Percentiles rank a stretch among this genome's conserved stretches.
Evolutionary conservation across 371 early-diverging fungal genomes (phyloP).

Genomic region (Funneliformis caledonium): DNA sequence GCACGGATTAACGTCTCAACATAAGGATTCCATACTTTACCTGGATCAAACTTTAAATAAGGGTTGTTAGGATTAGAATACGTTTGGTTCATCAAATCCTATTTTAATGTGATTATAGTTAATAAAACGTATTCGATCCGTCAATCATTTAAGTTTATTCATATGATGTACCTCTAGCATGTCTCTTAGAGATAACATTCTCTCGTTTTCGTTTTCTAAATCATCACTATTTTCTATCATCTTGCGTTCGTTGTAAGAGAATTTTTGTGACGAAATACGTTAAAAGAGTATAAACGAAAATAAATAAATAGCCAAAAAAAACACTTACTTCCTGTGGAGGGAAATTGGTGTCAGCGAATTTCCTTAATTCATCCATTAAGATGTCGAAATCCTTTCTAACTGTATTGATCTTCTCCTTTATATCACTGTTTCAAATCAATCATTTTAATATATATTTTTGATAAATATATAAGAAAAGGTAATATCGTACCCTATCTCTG

Average conservation of each 20-base stretch:
- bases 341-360: slow-evolving; percentile 28
- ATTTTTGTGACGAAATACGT: background rate
- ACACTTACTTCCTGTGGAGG: background rate
- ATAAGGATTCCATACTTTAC: slow-evolving; percentile 56
- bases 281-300: background rate
- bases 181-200: slow-evolving; percentile 2
- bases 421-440: background rate
- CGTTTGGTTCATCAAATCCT: slow-evolving; percentile 57
- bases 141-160: background rate
- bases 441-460: background rate
- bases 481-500: background rate
- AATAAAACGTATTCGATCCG: background rate
- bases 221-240: background rate
- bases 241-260: background rate
- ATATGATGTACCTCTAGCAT: slow-evolving; percentile 24
- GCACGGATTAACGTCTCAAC: slow-evolving; percentile 55
- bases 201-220: background rate
- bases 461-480: background rate
- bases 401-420: slow-evolving; percentile 36
- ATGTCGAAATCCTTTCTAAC: background rate
- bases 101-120: background rate
- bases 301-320: background rate
- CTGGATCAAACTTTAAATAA: slow-evolving; percentile 47
- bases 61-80: slow-evolving; percentile 49
- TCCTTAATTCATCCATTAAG: background rate